Base-by-base conservation (phyloP, 2,329 filamentous ascomycete species). In the Lasiodiplodia theobromae region DNA sequence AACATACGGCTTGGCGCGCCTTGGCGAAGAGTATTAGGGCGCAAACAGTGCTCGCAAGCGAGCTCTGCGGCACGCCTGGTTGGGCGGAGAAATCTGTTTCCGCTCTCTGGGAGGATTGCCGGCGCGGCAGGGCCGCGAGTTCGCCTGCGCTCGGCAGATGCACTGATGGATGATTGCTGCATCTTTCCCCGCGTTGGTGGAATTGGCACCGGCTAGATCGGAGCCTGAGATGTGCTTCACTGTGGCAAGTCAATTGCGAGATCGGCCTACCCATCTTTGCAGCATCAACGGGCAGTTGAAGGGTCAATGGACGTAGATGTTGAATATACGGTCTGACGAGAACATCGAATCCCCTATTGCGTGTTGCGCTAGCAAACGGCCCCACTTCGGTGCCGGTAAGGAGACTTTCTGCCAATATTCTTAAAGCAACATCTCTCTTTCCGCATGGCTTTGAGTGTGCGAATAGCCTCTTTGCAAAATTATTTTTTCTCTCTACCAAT, bases 71-170 rank as follows among this genome's bases (percentile, higher is more conserved):
- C 16, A 11, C 23, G 47, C 47, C 60, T 64, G 60, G 47, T 64
- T 64, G 60, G 60, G 44, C 60, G 60, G 60, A 64, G 58, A 64
- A 64, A 64, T 64, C 60, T 25, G 44, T 11, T 7, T 37, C 60
- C 60, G 60, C 44, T 1, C 16, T 16, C 16, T 25, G n/a, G 14
- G 12, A 62, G 37, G 37, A 60, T 60, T 58, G 56, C 28, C 56
- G 16, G 40, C 14, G 40, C 18, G 40, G 16, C 18, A 16, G 44
- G 12, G 18, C 44, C 44, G 44, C 44, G 5, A 25, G 21, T 16
- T 25, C 23, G 16, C 37, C 14, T 47, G 57, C n/a, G 57, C 37
- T 11, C 10, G 34, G 25, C 34, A 38, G 54, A 57, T 57, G 54
- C 31, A 34, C 31, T 14, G 51, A 25, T 53, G 51, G 53, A 37